These are phyloP conservation scores for Dalechampia spathulata DNA, from an alignment of 441 rosid genomes.

Conservation along the genomic window DNA sequence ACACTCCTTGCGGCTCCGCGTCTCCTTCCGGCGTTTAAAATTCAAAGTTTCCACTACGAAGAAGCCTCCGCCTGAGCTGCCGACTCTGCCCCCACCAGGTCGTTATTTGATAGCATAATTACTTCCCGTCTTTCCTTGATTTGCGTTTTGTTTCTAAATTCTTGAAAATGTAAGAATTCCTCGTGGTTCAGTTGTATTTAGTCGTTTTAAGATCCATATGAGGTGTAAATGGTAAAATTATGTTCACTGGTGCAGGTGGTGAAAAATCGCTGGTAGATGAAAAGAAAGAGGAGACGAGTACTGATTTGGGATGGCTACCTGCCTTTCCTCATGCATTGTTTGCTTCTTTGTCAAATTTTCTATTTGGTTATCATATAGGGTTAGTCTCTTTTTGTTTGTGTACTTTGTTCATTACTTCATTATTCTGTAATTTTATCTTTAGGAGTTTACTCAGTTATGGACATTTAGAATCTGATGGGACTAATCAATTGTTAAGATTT, in stretches of 20 bases:
- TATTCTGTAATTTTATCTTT: too few relatives aligned
- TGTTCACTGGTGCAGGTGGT: slow-evolving; percentile 26
- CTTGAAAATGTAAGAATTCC: too few relatives aligned
- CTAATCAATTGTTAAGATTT: too few relatives aligned
- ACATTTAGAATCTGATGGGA: too few relatives aligned
- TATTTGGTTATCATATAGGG: slow-evolving; percentile 86
- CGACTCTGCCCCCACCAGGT: slow-evolving; percentile 29
- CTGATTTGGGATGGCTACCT: slow-evolving; percentile 59
- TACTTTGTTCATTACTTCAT: too few relatives aligned
- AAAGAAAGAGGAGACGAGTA: slow-evolving; percentile 6
- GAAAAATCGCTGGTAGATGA: slow-evolving; percentile 20
- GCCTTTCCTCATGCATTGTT: slow-evolving; percentile 57
- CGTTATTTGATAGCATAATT: neutral
- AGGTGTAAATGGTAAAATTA: neutral
- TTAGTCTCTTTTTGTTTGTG: slow-evolving; percentile 9
- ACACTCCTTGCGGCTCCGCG: slow-evolving; percentile 9
- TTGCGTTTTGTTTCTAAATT: neutral
- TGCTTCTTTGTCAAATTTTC: slow-evolving; percentile 77
- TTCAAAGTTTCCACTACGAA: slow-evolving; percentile 19
- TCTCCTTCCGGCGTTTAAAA: slow-evolving; percentile 19
- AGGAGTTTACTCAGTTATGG: too few relatives aligned
- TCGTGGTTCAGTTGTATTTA: too few relatives aligned
- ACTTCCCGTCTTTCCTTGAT: neutral
- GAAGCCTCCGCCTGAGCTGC: slow-evolving; percentile 25
- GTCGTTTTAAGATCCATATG: too few relatives aligned